A percentile compares a stretch with the other conserved stretches of the same genome.
These are phyloP conservation scores for Nakazawaea populi DNA, from an alignment of 805 yeast genomes.

Conservation along the genomic window DNA sequence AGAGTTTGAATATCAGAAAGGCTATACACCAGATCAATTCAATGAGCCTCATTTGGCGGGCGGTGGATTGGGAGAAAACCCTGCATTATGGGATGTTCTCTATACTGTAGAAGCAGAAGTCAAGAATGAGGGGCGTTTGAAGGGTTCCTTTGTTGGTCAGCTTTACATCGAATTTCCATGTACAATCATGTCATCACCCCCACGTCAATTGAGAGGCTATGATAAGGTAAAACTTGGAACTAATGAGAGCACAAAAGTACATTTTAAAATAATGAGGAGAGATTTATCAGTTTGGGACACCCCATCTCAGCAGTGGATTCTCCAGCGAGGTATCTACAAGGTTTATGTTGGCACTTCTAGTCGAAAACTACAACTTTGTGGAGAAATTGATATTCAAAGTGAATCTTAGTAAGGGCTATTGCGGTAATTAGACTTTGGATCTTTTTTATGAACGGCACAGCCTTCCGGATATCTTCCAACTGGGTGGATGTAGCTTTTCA, in stretches of 20 bases:
- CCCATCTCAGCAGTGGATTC: conserved; percentile 49
- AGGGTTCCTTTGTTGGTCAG: conserved; percentile 47
- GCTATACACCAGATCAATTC: conserved; percentile 30
- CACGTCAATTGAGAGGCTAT: conserved; percentile 48
- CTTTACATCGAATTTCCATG: conserved; percentile 48
- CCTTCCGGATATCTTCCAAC: no score
- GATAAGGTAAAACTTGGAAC: conserved; percentile 44
- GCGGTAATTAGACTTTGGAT: no score
- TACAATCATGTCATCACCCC: conserved; percentile 43
- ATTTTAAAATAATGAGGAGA: conserved; percentile 41
- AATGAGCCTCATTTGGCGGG: conserved; percentile 33
- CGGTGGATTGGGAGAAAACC: conserved; percentile 19
- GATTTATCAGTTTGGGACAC: conserved; percentile 57
- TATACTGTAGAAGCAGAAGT: conserved; percentile 39
- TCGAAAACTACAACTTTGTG: conserved; percentile 38
- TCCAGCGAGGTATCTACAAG: conserved; percentile 49
- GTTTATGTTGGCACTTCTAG: conserved; percentile 46
- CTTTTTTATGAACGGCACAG: no score
- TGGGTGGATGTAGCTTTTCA: no score
- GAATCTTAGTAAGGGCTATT: background rate
- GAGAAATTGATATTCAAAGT: conserved; percentile 29
- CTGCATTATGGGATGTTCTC: conserved; percentile 49
- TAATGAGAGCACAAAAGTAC: conserved; percentile 30
- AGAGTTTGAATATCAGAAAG: conserved; percentile 34
- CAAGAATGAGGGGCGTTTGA: conserved; percentile 39